Evolutionary conservation across 306 rosid species (phyloP).

Genomic region (Sesbania bispinosa): DNA sequence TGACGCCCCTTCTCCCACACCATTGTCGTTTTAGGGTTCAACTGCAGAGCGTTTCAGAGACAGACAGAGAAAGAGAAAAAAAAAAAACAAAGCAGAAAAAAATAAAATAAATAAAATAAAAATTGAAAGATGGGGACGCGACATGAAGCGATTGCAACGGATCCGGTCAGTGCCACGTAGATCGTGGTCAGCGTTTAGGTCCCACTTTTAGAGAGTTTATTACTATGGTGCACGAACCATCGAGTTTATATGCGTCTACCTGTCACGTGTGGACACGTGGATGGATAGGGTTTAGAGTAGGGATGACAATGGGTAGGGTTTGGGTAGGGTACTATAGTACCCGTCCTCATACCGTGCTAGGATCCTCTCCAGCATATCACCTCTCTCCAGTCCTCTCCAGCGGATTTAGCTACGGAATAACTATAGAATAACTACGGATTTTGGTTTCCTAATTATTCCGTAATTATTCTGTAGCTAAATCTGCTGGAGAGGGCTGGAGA

Average conservation of each 20-base stretch:
- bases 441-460: too few species aligned
- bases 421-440: too few species aligned
- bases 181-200: neutral
- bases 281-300: too few species aligned
- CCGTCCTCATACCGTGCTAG: too few species aligned
- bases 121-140: neutral
- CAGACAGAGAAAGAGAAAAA: neutral
- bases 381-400: too few species aligned
- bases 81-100: neutral
- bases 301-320: too few species aligned
- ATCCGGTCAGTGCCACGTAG: neutral
- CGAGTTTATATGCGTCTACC: neutral
- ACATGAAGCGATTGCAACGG: neutral
- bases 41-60: neutral
- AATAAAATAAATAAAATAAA: neutral
- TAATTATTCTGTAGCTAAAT: too few species aligned
- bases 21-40: constrained; percentile 23
- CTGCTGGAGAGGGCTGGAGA: too few species aligned
- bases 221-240: neutral
- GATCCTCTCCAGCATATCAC: too few species aligned
- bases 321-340: too few species aligned
- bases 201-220: neutral
- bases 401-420: too few species aligned
- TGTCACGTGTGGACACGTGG: neutral
- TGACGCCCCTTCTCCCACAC: too few species aligned